phyloP scores from a whole-genome alignment of 768 basidiomycete species.

The Rhodotorula babjevae region DNA sequence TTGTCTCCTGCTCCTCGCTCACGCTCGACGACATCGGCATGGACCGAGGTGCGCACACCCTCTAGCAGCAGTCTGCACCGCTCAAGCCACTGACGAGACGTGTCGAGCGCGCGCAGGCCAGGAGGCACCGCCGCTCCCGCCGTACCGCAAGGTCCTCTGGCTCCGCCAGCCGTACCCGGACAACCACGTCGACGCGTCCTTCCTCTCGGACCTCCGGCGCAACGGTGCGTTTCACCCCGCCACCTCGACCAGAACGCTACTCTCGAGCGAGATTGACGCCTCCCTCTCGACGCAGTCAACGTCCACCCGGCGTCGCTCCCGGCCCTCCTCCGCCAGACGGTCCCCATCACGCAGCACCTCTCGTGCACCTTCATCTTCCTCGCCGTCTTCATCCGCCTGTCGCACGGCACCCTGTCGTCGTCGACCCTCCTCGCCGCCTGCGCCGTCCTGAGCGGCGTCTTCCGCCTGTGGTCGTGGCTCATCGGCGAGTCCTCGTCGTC shows the following conservation, averaged over 20 bases:
- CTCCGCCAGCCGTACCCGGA: conserved; percentile 61
- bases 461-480: conserved; percentile 20
- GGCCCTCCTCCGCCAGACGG: conserved; percentile 40
- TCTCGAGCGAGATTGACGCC: too few species aligned
- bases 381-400: conserved; percentile 68
- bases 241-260: neutral
- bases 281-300: conserved; percentile 57
- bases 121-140: neutral
- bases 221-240: conserved; percentile 56
- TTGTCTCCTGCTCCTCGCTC: too few species aligned
- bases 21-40: too few species aligned
- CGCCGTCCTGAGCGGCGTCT: conserved; percentile 55
- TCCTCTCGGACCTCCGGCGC: conserved; percentile 69
- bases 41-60: too few species aligned
- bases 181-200: conserved; percentile 75
- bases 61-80: too few species aligned
- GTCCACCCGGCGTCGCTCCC: conserved; percentile 69
- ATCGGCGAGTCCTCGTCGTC: conserved; percentile 1
- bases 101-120: neutral
- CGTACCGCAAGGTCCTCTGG: conserved; percentile 46
- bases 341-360: conserved; percentile 74
- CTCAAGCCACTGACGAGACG: neutral
- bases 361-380: conserved; percentile 76
- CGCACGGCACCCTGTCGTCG: conserved; percentile 62
- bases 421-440: conserved; percentile 65